These are phyloP conservation scores for Castanea crenata DNA, from an alignment of 306 rosid genomes.

Conservation along the genomic window DNA sequence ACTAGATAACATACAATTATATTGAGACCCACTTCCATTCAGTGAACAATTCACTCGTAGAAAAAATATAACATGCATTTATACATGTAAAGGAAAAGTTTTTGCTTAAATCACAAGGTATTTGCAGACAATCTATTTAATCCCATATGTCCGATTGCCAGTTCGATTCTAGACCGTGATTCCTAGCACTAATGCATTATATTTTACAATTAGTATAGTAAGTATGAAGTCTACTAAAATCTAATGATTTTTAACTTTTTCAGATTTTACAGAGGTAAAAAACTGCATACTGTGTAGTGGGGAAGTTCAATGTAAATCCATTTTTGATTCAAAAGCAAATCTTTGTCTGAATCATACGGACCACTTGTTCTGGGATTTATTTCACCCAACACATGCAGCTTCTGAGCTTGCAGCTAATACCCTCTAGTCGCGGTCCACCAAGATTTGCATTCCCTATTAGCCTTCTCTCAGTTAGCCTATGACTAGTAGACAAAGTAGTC, in stretches of 20 bases:
- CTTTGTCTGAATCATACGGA: background rate
- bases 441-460: conserved; percentile 27
- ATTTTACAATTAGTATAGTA: background rate
- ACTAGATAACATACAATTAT: conserved; percentile 19
- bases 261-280: conserved; percentile 22
- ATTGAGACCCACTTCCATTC: conserved; percentile 17
- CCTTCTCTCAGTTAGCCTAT: conserved; percentile 20
- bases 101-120: too few species aligned
- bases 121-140: too few species aligned
- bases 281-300: conserved; percentile 30
- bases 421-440: conserved; percentile 10
- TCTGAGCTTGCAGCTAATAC: conserved; percentile 19
- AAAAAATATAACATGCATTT: too few species aligned
- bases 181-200: background rate
- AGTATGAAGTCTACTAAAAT: too few species aligned
- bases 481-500: background rate
- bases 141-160: too few species aligned
- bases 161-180: background rate
- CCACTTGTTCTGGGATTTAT: conserved; percentile 32
- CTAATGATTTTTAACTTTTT: background rate
- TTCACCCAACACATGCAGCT: conserved; percentile 26
- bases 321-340: background rate
- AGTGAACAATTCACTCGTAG: conserved; percentile 13
- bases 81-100: too few species aligned
- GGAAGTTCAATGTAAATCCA: conserved; percentile 24